Base-by-base conservation (phyloP, 1,284 basidiomycete species). In the Rhodotorula sp. region DNA sequence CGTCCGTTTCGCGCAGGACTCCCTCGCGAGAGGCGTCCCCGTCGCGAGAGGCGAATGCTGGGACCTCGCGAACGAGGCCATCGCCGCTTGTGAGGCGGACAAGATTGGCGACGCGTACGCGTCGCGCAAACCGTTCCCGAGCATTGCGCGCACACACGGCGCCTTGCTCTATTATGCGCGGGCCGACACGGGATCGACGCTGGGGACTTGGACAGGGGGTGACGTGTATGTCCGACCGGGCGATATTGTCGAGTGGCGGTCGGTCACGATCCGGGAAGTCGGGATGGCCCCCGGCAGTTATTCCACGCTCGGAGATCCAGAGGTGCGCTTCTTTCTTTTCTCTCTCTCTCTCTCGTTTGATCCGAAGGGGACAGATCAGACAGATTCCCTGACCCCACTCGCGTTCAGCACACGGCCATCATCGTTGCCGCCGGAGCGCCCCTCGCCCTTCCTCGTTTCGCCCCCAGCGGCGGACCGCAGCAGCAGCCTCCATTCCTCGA, bases 31-130 rank as follows among this genome's bases (percentile, higher is more conserved):
- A 0, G 83, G 84, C 4, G 74, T 80, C 69, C 84, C 82, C 64
- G 85, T 86, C 69, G 85, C 80, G 21, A 81, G 84, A 15, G 86
- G 86, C 34, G 73, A 77, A 75, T 87, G 86, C 77, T 87, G 86
- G 86, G 85, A 87, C 79, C 78, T 87, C 49, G 86, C 86, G 21
- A 79, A 81, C 71, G 84, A 86, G 77, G 86, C 83, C 45, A 79
- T 84, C 72, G 82, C 82, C 59, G 83, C 85, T 14, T 38, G 74
- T 77, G 26, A 31, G 2, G 48, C n/a, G 28, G 60, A 28, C 10
- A 23, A 18, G 10, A 12, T 21, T 2, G 58, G 21, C 12, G 10
- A 12, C 16, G 58, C 21, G 38, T 5, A 50, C 5, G 10, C n/a
- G 31, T 15, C 3, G 50, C 19, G 7, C 83, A 84, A 71, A 78